Conservation (phyloP, 1,139 yeast genomes). For the Yamadazyma triangularis region DNA sequence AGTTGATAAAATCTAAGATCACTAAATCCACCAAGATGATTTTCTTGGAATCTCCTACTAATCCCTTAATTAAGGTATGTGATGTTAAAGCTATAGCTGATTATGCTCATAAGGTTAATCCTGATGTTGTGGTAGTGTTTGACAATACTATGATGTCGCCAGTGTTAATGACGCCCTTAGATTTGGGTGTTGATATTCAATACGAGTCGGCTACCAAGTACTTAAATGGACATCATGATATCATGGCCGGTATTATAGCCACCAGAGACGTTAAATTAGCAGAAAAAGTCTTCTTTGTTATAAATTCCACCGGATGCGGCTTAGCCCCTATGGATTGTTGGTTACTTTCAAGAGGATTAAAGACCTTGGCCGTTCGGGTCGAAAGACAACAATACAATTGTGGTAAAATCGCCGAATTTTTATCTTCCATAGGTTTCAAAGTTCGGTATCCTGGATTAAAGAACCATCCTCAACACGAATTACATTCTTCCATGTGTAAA, state of each 20-base stretch:
- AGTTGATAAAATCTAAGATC: conserved; percentile 51
- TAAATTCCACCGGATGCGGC: conserved; percentile 89
- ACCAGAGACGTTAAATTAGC: conserved; percentile 61
- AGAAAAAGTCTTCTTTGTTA: conserved; percentile 65
- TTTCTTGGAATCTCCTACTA: conserved; percentile 85
- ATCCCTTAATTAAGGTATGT: conserved; percentile 83
- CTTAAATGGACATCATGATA: conserved; percentile 89
- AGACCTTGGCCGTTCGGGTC: conserved; percentile 77
- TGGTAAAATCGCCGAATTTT: conserved; percentile 65
- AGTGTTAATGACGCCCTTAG: conserved; percentile 75
- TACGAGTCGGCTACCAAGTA: conserved; percentile 95
- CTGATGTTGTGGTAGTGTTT: conserved; percentile 72
- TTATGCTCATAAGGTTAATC: conserved; percentile 63
- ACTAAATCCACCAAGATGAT: conserved; percentile 62
- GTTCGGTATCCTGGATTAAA: conserved; percentile 84
- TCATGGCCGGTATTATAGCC: conserved; percentile 91
- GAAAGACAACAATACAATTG: conserved; percentile 87
- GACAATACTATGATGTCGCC: conserved; percentile 98
- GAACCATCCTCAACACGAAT: conserved; percentile 74
- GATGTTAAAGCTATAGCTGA: conserved; percentile 66
- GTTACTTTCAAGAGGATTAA: conserved; percentile 81
- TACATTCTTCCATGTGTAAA: conserved; percentile 71
- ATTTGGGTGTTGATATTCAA: conserved; percentile 83
- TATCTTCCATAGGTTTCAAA: conserved; percentile 55
- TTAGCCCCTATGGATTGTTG: conserved; percentile 88